Evolutionary conservation across 2,329 filamentous ascomycete species (phyloP).

Genomic region (Aspergillus sp.): DNA sequence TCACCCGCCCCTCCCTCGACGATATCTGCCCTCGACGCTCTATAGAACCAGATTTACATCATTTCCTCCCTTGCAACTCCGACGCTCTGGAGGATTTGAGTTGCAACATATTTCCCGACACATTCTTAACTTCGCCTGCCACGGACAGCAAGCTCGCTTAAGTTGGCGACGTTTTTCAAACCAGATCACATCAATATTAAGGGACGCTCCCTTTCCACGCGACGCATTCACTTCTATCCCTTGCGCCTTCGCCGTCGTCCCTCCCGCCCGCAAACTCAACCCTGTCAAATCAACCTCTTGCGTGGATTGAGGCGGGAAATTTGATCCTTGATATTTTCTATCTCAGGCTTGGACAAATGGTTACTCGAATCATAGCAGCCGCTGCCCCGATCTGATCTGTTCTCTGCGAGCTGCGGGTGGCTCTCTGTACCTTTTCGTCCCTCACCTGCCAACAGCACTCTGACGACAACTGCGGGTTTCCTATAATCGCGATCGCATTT

Average conservation of each 20-base stretch:
- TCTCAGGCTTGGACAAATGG: slow-evolving; percentile 24
- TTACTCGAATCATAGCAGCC: slow-evolving; percentile 26
- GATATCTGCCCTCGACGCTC: slow-evolving; percentile 1
- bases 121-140: slow-evolving; percentile 10
- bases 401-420: slow-evolving; percentile 28
- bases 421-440: slow-evolving; percentile 26
- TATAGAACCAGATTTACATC: slow-evolving; percentile 2
- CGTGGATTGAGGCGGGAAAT: slow-evolving; percentile 17
- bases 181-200: background rate
- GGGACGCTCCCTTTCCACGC: slow-evolving; percentile 34
- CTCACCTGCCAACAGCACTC: slow-evolving; percentile 7
- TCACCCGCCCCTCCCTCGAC: slow-evolving; percentile 5
- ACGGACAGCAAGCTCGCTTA: slow-evolving; percentile 10
- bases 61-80: background rate
- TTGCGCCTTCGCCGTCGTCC: slow-evolving; percentile 35
- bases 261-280: slow-evolving; percentile 27
- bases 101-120: slow-evolving; percentile 1
- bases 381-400: slow-evolving; percentile 35
- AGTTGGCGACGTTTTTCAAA: background rate
- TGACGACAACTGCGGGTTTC: slow-evolving; percentile 18
- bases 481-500: slow-evolving; percentile 25
- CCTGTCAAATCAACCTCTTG: slow-evolving; percentile 24
- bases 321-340: slow-evolving; percentile 22
- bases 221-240: slow-evolving; percentile 35
- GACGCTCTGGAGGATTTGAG: background rate